Base-by-base conservation (phyloP, 2,329 filamentous ascomycete species). In the Ceratocystis albifundus region DNA sequence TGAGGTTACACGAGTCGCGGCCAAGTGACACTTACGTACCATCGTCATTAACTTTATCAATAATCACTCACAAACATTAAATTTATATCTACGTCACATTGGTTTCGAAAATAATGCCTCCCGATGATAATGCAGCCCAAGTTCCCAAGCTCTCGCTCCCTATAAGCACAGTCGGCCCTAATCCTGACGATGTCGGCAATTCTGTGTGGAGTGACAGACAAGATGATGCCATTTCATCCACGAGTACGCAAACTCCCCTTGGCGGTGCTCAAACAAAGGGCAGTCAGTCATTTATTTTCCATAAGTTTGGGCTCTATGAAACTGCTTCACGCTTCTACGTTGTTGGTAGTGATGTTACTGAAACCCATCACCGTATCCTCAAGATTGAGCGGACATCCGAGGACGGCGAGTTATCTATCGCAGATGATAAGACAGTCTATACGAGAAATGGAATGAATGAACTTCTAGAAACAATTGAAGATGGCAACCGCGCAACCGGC, bases 251-350 rank as follows among this genome's bases (percentile, higher is more conserved):
- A 28, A 25, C 10, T 10, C 22, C 2, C 15, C 7, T 25, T 12
- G 12, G n/a, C 15, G 48, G 20, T 28, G 1, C 48, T 10, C 48
- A 53, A 53, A 22, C 48, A 12, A 25, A 8, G 10, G 7, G 25
- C 15, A 53, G 4, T 3, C 48, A 28, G 20, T 10, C 48, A 10
- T 36, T 59, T 17, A 15, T 36, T 8, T 17, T 99, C 90, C 91
- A 96, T 79, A 95, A 94, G 72, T 97, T 96, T 76, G 94, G 89
- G n/a, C 78, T 99, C 25, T 97, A 99, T 76, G 94, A 99, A 78
- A 99, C 94, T 2, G 89, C 90, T 12, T 90, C 87, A 66, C 84
- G 90, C 64, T 99, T 94, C 75, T 99, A 96, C 75, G 88, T 99
- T 70, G 90, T 97, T 20, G 94, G 94, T 15, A 88, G 89, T 64